Conservation (phyloP, 345 rosid species). For the Carallia pectinifolia region DNA sequence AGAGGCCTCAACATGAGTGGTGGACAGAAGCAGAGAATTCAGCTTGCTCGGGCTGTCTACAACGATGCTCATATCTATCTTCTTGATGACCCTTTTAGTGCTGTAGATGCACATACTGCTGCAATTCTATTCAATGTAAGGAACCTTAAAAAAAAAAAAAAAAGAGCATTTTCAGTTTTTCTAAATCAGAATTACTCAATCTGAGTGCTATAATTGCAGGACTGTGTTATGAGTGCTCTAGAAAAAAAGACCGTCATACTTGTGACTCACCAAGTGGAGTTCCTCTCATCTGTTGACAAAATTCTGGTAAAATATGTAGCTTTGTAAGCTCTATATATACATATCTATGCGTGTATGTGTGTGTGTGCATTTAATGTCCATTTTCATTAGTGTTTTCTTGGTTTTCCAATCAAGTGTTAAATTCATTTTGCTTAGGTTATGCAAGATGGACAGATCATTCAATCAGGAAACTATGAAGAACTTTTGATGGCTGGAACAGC, state of each 20-base stretch:
- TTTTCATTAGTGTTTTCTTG: too few relatives aligned
- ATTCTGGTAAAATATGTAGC: slow-evolving; percentile 29
- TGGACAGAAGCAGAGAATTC: slow-evolving; percentile 82
- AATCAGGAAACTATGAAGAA: slow-evolving; percentile 34
- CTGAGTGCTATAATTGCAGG: slow-evolving; percentile 26
- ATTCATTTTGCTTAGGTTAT: slow-evolving; percentile 30
- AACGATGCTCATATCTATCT: slow-evolving; percentile 63
- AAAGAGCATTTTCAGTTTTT: neutral
- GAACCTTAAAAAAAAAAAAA: neutral
- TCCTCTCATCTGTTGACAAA: slow-evolving; percentile 33
- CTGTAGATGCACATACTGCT: slow-evolving; percentile 80
- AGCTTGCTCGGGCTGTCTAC: slow-evolving; percentile 72
- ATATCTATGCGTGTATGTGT: neutral
- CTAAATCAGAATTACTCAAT: slow-evolving; percentile 5
- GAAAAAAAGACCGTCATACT: slow-evolving; percentile 33
- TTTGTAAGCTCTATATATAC: neutral
- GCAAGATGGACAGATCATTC: slow-evolving; percentile 33
- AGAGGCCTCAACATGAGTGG: slow-evolving; percentile 83
- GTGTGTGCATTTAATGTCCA: neutral
- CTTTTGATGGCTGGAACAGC: slow-evolving; percentile 31
- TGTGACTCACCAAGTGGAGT: slow-evolving; percentile 49
- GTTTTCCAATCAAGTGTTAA: neutral
- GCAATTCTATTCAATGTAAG: slow-evolving; percentile 56
- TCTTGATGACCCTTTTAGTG: slow-evolving; percentile 84
- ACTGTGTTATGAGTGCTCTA: slow-evolving; percentile 30